Base-by-base conservation (phyloP, 306 rosid genomes). In the Oxytropis ochrocephala region DNA sequence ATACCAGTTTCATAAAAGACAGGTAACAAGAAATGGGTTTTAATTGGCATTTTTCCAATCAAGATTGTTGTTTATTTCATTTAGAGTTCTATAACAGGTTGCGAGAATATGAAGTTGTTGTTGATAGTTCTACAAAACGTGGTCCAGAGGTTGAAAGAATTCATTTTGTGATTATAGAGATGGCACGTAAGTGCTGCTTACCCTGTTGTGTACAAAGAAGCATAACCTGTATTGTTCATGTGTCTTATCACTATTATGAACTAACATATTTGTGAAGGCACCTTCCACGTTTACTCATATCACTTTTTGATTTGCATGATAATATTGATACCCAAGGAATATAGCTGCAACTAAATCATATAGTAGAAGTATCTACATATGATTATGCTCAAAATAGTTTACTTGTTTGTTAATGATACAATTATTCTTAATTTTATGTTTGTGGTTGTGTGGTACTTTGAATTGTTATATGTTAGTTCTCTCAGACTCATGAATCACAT, bases 141-240 rank as follows among this genome's bases (percentile, higher is more conserved):
- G 97, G 99, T 52, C 99, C 99, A 1, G 95, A 87, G 69, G 99
- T 88, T 47, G 97, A 88, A 81, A 85, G 96, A 87, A 79, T 94
- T 63, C 81, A 91, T 84, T 94, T 85, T 38, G 96, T 90, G 72
- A 88, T 94, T 73, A 49, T 94, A 53, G 98, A 94, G 90, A 65
- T 94, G 97, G 96, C 99, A 49, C 97, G 97, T 91, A 88, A 84
- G 99, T 87, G 18, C 70, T 72, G 48, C 75, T 81, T 47, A 21
- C 30, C 63, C 39, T 68, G 12, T 67, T 68, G 12, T 67, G 7
- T 29, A 52, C 46, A 27, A 74, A 47, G 53, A 64, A 48, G 67
- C 67, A 50, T 64, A 51, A 11, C 12, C 7, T 17, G 24, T 57
- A 42, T 48, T 33, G 46, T 60, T 18, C 17, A 30, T 66, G 27